Evolutionary conservation across 2,329 filamentous ascomycete genomes (phyloP).

Genomic region (Aspergillus glaucus): DNA sequence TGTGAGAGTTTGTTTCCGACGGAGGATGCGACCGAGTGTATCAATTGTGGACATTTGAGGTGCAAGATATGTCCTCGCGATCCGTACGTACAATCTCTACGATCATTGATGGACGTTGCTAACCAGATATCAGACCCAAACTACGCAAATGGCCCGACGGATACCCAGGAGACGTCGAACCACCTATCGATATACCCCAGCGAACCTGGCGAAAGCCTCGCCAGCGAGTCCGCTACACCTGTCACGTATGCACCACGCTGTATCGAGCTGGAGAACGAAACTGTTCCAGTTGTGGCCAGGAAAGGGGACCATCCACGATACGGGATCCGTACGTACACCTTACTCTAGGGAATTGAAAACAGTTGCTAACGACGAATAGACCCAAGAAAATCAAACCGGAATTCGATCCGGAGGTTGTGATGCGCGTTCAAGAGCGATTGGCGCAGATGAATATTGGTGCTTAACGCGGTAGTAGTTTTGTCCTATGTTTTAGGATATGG

Average conservation of each 20-base stretch:
- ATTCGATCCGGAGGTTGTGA: conserved; percentile 33
- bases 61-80: background rate
- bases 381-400: conserved; percentile 36
- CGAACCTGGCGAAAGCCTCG: conserved; percentile 34
- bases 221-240: conserved; percentile 36
- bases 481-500: background rate
- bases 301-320: conserved; percentile 35
- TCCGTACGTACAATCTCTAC: background rate
- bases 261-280: conserved; percentile 26
- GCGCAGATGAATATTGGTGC: conserved; percentile 16
- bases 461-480: background rate
- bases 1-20: conserved; percentile 59
- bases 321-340: conserved; percentile 34
- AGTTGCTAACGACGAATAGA: conserved; percentile 18
- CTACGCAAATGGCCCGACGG: conserved; percentile 39
- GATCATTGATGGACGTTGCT: conserved; percentile 8
- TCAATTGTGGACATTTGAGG: conserved; percentile 62
- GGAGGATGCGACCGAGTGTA: conserved; percentile 55
- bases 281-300: conserved; percentile 36
- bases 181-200: conserved; percentile 25
- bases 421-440: conserved; percentile 35
- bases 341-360: background rate
- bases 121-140: conserved; percentile 25
- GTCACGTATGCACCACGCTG: conserved; percentile 32
- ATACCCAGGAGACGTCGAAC: conserved; percentile 40